Evolutionary conservation across 139 green algal genomes (phyloP).

Genomic region (Micractinium conductrix): DNA sequence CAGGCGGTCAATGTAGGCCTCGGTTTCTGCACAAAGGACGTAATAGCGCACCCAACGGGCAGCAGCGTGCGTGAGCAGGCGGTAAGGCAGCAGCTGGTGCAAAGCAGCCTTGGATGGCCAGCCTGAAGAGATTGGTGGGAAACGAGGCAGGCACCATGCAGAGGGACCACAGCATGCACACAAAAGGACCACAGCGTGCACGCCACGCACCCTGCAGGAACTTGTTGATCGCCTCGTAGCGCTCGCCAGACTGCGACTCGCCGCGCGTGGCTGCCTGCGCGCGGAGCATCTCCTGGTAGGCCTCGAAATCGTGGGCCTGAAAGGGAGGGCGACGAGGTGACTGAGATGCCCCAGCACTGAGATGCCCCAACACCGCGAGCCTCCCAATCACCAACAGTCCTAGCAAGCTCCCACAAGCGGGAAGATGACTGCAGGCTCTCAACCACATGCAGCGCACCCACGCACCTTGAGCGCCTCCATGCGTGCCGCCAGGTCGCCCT

Average conservation of each 20-base stretch:
- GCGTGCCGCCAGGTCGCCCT: slow-evolving; percentile 52
- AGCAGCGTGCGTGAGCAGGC: too few relatives aligned
- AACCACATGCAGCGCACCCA: too few relatives aligned
- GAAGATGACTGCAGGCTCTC: too few relatives aligned
- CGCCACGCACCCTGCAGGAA: slow-evolving; percentile 61
- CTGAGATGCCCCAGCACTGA: too few relatives aligned
- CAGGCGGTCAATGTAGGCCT: slow-evolving; percentile 95
- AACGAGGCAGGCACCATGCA: not conserved
- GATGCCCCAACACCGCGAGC: too few relatives aligned
- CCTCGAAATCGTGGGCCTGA: slow-evolving; percentile 95
- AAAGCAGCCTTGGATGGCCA: too few relatives aligned
- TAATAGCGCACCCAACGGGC: not conserved
- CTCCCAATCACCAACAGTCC: too few relatives aligned
- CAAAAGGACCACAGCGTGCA: too few relatives aligned
- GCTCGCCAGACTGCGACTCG: slow-evolving; percentile 36
- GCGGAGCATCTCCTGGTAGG: slow-evolving; percentile 91
- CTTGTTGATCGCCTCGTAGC: slow-evolving; percentile 76
- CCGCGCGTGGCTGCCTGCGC: slow-evolving; percentile 13
- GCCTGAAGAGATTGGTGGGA: not conserved
- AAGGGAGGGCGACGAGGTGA: not conserved
- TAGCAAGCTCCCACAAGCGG: not conserved
- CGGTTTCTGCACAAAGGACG: slow-evolving; percentile 80
- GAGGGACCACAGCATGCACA: not conserved
- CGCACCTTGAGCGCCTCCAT: slow-evolving; percentile 78
- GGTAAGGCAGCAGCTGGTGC: too few relatives aligned